Base-by-base conservation (phyloP, 768 basidiomycete species). In the Tricholomella constricta region DNA sequence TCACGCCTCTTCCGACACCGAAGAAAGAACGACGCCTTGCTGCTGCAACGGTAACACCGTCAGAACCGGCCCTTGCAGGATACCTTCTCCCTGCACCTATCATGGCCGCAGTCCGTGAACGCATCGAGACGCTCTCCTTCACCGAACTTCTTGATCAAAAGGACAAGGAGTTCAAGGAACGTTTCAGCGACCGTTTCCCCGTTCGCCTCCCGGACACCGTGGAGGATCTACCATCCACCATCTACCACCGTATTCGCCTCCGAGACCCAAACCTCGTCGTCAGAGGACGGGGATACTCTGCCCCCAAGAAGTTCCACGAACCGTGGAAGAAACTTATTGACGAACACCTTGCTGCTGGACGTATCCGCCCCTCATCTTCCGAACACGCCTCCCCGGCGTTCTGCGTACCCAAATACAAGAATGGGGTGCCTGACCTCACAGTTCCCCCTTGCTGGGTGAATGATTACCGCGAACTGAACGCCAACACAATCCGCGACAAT, bases 361-460 rank as follows among this genome's bases (percentile, higher is more conserved):
- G 60, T 0, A 58, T 76, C 0, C 47, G 59, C 0, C 63, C 65
- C 1, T 76, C 72, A 0, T 63, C 62, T 0, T 68, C 65, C 0
- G 70, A 67, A 29, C 42, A 0, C n/a, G n/a, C n/a, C n/a, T n/a
- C n/a, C n/a, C n/a, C n/a, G n/a, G n/a, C n/a, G n/a, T n/a, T n/a
- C n/a, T n/a, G n/a, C n/a, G n/a, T n/a, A n/a, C n/a, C n/a, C n/a
- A n/a, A n/a, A n/a, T n/a, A n/a, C n/a, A n/a, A n/a, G n/a, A n/a
- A n/a, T n/a, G n/a, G n/a, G n/a, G n/a, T n/a, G n/a, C n/a, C n/a
- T n/a, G n/a, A n/a, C n/a, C n/a, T n/a, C n/a, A n/a, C n/a, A n/a
- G n/a, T n/a, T n/a, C n/a, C n/a, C n/a, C n/a, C n/a, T n/a, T 54
- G 56, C 0, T 68, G 65, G 70, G 66, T 73, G 0, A 71, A 70